Base-by-base conservation (phyloP, 2,329 filamentous ascomycete genomes). In the Myriosclerotinia curreyana region DNA sequence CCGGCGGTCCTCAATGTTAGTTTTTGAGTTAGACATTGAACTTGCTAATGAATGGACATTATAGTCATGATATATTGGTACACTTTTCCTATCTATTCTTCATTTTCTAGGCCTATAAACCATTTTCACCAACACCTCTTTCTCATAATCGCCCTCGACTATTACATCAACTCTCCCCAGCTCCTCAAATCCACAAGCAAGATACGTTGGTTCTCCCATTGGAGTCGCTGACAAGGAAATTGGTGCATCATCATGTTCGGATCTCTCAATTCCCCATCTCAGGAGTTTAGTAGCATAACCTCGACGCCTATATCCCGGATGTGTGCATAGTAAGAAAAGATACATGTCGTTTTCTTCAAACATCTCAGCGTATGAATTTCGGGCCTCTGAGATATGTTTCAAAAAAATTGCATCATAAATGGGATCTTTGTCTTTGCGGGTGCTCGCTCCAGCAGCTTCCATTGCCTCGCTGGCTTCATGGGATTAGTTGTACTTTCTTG, bases 231-330 rank as follows among this genome's bases (percentile, higher is more conserved):
- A 2, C 14, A 64, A 31, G 25, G 25, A n/a, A n/a, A 64, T 8
- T 4, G 54, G 42, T 14, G 48, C 61, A 22, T 34, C 22, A 64
- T 64, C 61, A 17, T 53, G 53, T 38, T 25, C 20, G 1, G 61
- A 22, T 36, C 53, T 60, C n/a, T 59, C 61, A 28, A 64, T 44
- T 2, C 61, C 61, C 44, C 53, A 50, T 40, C 46, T 50, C 20
- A 64, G n/a, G 15, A 64, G 42, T 22, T 31, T 25, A 2, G 31
- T 50, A 12, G n/a, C 53, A 31, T 60, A 60, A 1, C 61, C 53
- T 28, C 61, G 61, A 22, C 61, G 52, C 3, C 53, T n/a, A 44
- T 51, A 64, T 1, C 38, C 34, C 7, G 61, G 44, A 60, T 42
- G 53, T 22, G 61, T 64, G 15, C 34, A 25, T 40, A 64, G 20